Evolutionary conservation across 495 filamentous ascomycete species (phyloP), one percentile per base, ranked within the genome.

Genomic region (Penicillium cosmopolitanum): DNA sequence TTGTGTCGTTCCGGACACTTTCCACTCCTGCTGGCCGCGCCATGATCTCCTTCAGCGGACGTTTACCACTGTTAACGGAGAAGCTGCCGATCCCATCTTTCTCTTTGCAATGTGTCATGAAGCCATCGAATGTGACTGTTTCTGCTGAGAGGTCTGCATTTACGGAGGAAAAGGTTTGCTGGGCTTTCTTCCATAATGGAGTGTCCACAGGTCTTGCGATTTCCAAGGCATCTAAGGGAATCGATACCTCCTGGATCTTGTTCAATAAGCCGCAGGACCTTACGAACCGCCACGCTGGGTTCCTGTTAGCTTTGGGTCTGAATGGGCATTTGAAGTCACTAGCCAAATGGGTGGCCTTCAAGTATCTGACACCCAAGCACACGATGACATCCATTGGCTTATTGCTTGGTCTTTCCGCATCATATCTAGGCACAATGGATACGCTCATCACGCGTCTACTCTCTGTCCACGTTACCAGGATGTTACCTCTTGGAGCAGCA

Each of bases 321-420:
- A 97, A 96, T 70, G 96, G 96, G 0, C 96, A 98, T 76, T 80
- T 99, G 35, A 96, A 90, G 70, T 87, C 84, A 9, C 81, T 99
- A 16, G 96, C 96, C 10, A 97, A 97, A 74, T 98, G 96, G 96
- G 89, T 97, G 23, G 93, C 93, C 44, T 98, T 97, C 84, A 98
- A 96, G 75, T 98, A 98, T 61, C 76, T 98, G 31, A 98, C 95
- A 0, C 95, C 95, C 3, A 98, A 98, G 68, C 95, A 98, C 73
- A 93, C 93, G 38, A 98, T 98, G 94, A 97, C 94, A 11, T 97
- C 95, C 7, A 96, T 99, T 58, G 95, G 96, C 10, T 81, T 99
- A 18, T 82, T 99, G 44, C 81, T 99, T 9, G 95, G 95, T 25
- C 79, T 98, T 52, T 92, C 96, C 3, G 96, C 91, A 11, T 97